Percentiles rank a stretch among this genome's conserved stretches.
These are phyloP conservation scores for Phytophthora sp. DNA, from an alignment of 352 stramenopile species.

Conservation along the genomic window DNA sequence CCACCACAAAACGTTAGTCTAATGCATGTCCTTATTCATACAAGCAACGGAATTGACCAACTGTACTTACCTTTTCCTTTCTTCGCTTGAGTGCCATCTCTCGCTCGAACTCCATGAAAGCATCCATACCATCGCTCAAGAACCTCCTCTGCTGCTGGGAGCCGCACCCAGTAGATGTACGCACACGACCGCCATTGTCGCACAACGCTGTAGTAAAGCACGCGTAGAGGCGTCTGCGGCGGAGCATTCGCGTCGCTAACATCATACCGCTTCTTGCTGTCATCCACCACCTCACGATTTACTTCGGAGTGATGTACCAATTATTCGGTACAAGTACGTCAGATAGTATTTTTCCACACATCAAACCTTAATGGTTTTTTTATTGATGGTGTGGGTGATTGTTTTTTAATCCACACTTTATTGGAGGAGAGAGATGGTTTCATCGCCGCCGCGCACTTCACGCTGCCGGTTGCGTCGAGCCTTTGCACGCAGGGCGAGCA, in stretches of 20 bases:
- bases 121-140: conserved; percentile 64
- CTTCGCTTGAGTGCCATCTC: conserved; percentile 77
- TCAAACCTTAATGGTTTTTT: neutral
- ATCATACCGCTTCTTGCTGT: conserved; percentile 14
- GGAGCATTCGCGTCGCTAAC: conserved; percentile 30
- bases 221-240: conserved; percentile 24
- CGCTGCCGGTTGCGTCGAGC: conserved; percentile 35
- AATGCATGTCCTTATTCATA: neutral
- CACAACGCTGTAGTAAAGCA: conserved; percentile 13
- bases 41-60: neutral
- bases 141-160: conserved; percentile 28
- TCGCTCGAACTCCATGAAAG: conserved; percentile 88
- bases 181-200: neutral
- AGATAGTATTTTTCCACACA: too few species aligned
- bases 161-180: neutral
- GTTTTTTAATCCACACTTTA: conserved; percentile 23
- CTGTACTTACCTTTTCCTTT: conserved; percentile 39
- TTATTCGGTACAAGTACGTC: conserved; percentile 28
- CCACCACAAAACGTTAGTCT: conserved; percentile 2
- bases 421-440: conserved; percentile 37
- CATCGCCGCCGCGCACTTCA: conserved; percentile 11
- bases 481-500: conserved; percentile 54
- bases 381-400: conserved; percentile 14
- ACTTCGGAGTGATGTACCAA: conserved; percentile 21
- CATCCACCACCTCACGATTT: conserved; percentile 28